These are phyloP conservation scores for Penicillium sp. DNA, from an alignment of 2,329 filamentous ascomycete species.

Conservation along the genomic window DNA sequence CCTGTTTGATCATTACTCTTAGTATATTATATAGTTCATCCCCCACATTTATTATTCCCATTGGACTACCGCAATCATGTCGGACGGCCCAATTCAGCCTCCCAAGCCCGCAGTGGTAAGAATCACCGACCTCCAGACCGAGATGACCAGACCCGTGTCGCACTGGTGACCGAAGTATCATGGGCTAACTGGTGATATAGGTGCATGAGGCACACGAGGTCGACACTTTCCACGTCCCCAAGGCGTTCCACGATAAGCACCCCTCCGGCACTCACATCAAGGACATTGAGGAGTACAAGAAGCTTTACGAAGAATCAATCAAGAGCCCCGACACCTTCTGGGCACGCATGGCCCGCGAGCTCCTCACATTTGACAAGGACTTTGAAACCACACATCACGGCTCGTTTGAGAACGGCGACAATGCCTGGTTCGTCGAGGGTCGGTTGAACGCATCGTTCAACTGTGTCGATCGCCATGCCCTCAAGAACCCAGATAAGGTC, in stretches of 20 bases:
- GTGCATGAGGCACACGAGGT: slow-evolving; percentile 43
- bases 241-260: slow-evolving; percentile 52
- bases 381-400: slow-evolving; percentile 83
- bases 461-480: slow-evolving; percentile 91
- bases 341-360: slow-evolving; percentile 73
- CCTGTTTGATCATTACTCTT: background rate
- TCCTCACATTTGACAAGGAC: slow-evolving; percentile 81
- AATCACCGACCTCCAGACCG: slow-evolving; percentile 1
- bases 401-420: slow-evolving; percentile 68
- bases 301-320: slow-evolving; percentile 73
- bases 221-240: slow-evolving; percentile 48
- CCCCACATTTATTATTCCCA: background rate
- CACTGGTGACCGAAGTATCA: background rate
- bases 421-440: slow-evolving; percentile 90
- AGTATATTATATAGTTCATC: background rate
- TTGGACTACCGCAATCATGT: slow-evolving; percentile 26
- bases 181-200: slow-evolving; percentile 19
- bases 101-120: slow-evolving; percentile 37
- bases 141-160: background rate
- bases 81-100: slow-evolving; percentile 29
- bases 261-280: slow-evolving; percentile 53
- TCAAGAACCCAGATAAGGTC: slow-evolving; percentile 82
- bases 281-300: slow-evolving; percentile 54
- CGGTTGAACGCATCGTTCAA: slow-evolving; percentile 94
- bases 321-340: slow-evolving; percentile 83